phyloP scores from a whole-genome alignment of 2,329 filamentous ascomycete species.

The Pyrenophora graminea region DNA sequence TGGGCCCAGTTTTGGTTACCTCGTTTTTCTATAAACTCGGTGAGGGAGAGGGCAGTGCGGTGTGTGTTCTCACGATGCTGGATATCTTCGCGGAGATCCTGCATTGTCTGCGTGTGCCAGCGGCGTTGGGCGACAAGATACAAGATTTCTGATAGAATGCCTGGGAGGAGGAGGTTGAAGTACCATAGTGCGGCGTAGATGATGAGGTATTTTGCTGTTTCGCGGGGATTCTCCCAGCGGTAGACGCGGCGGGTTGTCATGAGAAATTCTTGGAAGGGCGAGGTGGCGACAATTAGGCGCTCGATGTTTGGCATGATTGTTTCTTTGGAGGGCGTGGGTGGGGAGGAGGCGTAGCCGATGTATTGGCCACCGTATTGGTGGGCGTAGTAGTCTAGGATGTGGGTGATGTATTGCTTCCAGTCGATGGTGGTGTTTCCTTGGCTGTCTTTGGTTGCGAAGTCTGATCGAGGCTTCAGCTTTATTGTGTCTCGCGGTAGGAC shows the following conservation, averaged over 20 bases:
- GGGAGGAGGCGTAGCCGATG: slow-evolving; percentile 39
- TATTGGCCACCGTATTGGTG: slow-evolving; percentile 46
- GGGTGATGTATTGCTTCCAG: slow-evolving; percentile 35
- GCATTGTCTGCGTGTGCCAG: slow-evolving; percentile 23
- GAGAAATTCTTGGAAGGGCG: slow-evolving; percentile 43
- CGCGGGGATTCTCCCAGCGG: slow-evolving; percentile 40
- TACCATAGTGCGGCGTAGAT: slow-evolving; percentile 35
- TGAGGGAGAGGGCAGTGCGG: slow-evolving; percentile 37
- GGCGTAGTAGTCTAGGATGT: slow-evolving; percentile 36
- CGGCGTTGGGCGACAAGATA: slow-evolving; percentile 32
- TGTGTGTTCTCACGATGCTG: slow-evolving; percentile 38
- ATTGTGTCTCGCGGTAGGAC: slow-evolving; percentile 27
- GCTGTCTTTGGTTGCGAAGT: slow-evolving; percentile 30
- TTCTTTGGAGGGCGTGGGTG: slow-evolving; percentile 37
- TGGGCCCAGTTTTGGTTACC: slow-evolving; percentile 45
- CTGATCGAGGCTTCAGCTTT: slow-evolving; percentile 22
- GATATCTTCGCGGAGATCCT: slow-evolving; percentile 38
- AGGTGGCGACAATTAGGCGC: slow-evolving; percentile 45
- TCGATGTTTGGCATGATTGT: slow-evolving; percentile 44
- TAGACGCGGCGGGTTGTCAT: slow-evolving; percentile 44
- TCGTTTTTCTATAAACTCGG: slow-evolving; percentile 45
- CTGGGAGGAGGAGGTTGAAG: slow-evolving; percentile 34
- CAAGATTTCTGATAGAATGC: slow-evolving; percentile 23
- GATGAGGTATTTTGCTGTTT: slow-evolving; percentile 37
- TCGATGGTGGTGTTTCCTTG: slow-evolving; percentile 24